Conservation (phyloP, 2,329 filamentous ascomycete species). For the Macrophomina pseudophaseolina region DNA sequence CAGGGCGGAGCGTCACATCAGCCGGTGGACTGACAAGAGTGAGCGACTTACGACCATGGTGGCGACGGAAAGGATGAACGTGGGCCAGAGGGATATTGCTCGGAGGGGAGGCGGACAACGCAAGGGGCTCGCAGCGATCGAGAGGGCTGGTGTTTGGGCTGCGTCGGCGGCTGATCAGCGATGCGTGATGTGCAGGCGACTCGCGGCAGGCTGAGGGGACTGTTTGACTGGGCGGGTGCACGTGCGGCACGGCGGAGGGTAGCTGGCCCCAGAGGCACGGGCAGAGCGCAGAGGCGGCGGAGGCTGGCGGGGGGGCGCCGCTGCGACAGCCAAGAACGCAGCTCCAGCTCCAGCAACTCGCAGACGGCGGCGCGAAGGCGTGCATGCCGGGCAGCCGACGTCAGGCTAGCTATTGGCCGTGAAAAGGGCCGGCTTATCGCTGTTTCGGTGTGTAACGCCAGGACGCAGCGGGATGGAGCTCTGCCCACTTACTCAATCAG, state of each 20-base stretch:
- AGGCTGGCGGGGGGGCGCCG: slow-evolving; percentile 4
- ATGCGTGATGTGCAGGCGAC: slow-evolving; percentile 24
- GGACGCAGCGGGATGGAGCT: slow-evolving; percentile 20
- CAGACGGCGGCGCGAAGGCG: not conserved
- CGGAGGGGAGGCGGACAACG: slow-evolving; percentile 23
- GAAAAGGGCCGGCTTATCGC: slow-evolving; percentile 22
- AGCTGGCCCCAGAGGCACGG: not conserved
- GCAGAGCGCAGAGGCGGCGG: not conserved
- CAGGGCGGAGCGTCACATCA: slow-evolving; percentile 30
- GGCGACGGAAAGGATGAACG: slow-evolving; percentile 26
- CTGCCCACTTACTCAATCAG: slow-evolving; percentile 21
- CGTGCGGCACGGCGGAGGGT: not conserved
- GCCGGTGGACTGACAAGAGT: slow-evolving; percentile 27
- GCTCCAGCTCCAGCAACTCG: not conserved
- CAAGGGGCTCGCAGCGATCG: slow-evolving; percentile 10
- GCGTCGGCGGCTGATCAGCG: slow-evolving; percentile 24
- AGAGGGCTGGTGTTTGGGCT: slow-evolving; percentile 24
- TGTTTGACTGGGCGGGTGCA: not conserved
- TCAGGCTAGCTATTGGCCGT: not conserved
- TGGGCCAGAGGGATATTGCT: slow-evolving; percentile 19
- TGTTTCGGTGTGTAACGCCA: slow-evolving; percentile 24
- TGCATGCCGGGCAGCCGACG: slow-evolving; percentile 10
- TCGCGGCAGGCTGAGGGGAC: not conserved
- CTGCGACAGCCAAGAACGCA: slow-evolving; percentile 7
- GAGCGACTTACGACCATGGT: slow-evolving; percentile 46